Conservation (phyloP, 2,329 filamentous ascomycete species). For the Scedosporium minutisporum region DNA sequence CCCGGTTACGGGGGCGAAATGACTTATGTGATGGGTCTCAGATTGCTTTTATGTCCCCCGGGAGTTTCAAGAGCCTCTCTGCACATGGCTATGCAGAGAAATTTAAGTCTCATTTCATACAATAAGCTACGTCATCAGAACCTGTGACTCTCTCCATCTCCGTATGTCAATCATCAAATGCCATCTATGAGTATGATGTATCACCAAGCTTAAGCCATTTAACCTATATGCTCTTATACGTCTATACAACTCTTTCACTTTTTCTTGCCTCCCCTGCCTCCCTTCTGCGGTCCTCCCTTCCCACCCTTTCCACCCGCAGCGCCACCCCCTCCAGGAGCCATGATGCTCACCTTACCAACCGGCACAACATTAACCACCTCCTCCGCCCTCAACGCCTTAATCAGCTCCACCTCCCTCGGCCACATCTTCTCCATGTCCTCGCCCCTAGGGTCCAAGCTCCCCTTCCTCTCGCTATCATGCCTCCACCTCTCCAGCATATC, state of each 20-base stretch:
- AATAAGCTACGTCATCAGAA: too few relatives aligned
- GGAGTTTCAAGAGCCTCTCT: too few relatives aligned
- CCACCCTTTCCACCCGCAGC: constrained; percentile 27
- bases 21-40: too few relatives aligned
- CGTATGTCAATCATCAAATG: too few relatives aligned
- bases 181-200: too few relatives aligned
- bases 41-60: too few relatives aligned
- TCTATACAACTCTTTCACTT: constrained; percentile 6
- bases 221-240: background rate
- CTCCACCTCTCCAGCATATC: constrained; percentile 83
- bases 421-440: constrained; percentile 67
- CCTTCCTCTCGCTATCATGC: constrained; percentile 48
- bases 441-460: constrained; percentile 49
- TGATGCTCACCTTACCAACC: constrained; percentile 71
- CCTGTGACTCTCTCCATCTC: too few relatives aligned
- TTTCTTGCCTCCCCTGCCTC: constrained; percentile 34
- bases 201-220: background rate
- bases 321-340: constrained; percentile 45
- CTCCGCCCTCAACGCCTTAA: constrained; percentile 70
- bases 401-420: constrained; percentile 75
- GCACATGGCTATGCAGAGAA: too few relatives aligned
- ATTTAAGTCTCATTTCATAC: too few relatives aligned
- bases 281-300: constrained; percentile 22
- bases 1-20: too few relatives aligned
- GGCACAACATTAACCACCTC: constrained; percentile 75